Base-by-base conservation (phyloP, 169 alveolate genomes). In the Eimeria tenella region DNA sequence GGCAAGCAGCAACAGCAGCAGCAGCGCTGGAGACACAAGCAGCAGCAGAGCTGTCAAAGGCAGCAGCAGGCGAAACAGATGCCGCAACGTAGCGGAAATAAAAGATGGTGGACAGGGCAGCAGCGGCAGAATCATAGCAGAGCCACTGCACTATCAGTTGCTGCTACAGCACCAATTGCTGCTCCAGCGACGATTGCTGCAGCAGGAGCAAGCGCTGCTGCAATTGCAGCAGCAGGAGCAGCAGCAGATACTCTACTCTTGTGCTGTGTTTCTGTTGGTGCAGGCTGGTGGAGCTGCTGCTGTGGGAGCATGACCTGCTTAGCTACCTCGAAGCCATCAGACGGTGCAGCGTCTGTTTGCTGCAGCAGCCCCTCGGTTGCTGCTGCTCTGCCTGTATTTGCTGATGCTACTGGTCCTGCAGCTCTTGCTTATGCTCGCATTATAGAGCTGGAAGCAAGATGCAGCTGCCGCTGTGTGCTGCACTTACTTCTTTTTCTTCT, bases 251-350 rank as follows among this genome's bases (percentile, higher is more conserved):
- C 70, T 4, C 42, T 31, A 10, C 15, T 70, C 15, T 70, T 70
- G 17, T 70, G 23, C n/a, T 8, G 13, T 0, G 79, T 21, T 70
- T 13, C 42, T n/a, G 13, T 21, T 70, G 50, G 50, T 70, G 42
- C 58, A 74, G 84, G 58, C 58, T 74, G n/a, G 84, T 74, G 60
- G 53, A 50, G 21, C 58, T 74, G 84, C 84, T 74, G 60, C 84
- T 74, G 58, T 74, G 84, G 84, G 84, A 74, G 5, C 84, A 74
- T 31, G 56, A 42, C 13, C 84, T 74, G 42, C 84, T 74, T 4
- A 13, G 23, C 58, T 42, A 49, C 60, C 58, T 74, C 19, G 84
- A 74, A 13, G 84, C 84, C 23, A 74, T 74, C 10, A 50, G 84
- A 74, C 11, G 84, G 84, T 74, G 15, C 19, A 60, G 31, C 23